Conservation (phyloP, 78 protist species). For the Bigelowiella natans region DNA sequence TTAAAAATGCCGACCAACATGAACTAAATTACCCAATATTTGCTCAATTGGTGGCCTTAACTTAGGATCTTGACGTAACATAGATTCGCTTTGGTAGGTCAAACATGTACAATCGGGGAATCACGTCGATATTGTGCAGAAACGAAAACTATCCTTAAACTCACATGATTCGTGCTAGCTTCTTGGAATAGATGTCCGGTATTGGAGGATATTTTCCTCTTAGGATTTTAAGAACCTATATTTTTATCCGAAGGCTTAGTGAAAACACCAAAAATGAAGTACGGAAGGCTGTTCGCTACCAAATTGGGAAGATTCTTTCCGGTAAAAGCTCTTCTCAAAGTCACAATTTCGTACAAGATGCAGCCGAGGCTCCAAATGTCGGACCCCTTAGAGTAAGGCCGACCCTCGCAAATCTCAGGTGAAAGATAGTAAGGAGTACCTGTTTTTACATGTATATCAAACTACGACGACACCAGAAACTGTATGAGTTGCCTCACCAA, state of each 20-base stretch:
- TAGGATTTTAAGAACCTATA: background rate
- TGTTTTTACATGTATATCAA: too few species aligned
- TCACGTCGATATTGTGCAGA: background rate
- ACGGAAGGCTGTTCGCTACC: too few species aligned
- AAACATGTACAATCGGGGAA: background rate
- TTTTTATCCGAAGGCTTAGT: too few species aligned
- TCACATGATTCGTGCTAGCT: background rate
- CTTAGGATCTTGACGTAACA: background rate
- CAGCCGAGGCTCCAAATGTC: slow-evolving; percentile 39
- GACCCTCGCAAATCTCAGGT: background rate
- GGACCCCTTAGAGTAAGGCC: background rate
- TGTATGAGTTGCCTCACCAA: too few species aligned
- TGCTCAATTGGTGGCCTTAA: background rate
- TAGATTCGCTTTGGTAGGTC: background rate
- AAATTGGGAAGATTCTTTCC: background rate
- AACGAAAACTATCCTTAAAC: background rate
- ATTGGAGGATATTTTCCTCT: background rate
- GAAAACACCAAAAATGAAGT: too few species aligned
- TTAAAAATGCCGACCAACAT: too few species aligned
- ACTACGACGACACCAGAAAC: too few species aligned
- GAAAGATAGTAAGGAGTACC: background rate
- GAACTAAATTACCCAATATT: too few species aligned
- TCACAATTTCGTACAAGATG: slow-evolving; percentile 24
- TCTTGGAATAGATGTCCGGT: background rate
- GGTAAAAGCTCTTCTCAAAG: slow-evolving; percentile 15